phyloP scores from a whole-genome alignment of 2,329 filamentous ascomycete species.

The Aspergillus pseudotamarii region DNA sequence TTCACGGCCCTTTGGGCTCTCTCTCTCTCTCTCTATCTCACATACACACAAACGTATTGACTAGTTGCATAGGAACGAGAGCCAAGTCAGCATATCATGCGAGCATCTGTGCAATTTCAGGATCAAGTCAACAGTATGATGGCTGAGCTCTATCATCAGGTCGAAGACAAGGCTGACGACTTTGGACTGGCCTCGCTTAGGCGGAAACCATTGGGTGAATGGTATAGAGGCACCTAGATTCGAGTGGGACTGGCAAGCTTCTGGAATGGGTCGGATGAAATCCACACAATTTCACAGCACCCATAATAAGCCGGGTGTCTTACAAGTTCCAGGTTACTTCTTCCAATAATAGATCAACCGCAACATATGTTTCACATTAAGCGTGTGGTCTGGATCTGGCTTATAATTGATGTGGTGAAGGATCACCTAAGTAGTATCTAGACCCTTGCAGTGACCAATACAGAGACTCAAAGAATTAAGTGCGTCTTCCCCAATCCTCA shows the following conservation, averaged over 20 bases:
- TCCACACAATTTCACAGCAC: background rate
- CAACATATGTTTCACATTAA: background rate
- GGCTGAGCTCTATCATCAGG: background rate
- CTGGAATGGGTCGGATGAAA: background rate
- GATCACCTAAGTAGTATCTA: background rate
- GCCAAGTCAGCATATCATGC: background rate
- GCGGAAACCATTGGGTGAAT: slow-evolving; percentile 1
- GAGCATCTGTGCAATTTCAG: background rate
- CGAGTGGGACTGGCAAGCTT: background rate
- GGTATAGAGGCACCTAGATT: background rate
- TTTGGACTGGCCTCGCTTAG: background rate
- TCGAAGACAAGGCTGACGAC: background rate
- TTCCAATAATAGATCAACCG: background rate
- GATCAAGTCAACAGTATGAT: background rate
- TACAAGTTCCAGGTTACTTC: background rate
- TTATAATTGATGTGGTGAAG: background rate
- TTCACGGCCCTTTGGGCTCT: background rate
- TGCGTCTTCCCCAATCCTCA: background rate
- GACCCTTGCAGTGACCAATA: background rate
- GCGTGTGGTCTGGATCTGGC: background rate
- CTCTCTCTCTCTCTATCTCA: background rate
- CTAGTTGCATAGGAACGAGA: background rate
- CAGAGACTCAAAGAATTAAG: background rate
- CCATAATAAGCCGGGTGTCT: background rate
- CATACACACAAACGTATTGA: too few relatives aligned